A percentile compares a stretch with the other conserved stretches of the same genome.
phyloP scores from a whole-genome alignment of 257 asterid genomes.

The Solanum ossicruentum region DNA sequence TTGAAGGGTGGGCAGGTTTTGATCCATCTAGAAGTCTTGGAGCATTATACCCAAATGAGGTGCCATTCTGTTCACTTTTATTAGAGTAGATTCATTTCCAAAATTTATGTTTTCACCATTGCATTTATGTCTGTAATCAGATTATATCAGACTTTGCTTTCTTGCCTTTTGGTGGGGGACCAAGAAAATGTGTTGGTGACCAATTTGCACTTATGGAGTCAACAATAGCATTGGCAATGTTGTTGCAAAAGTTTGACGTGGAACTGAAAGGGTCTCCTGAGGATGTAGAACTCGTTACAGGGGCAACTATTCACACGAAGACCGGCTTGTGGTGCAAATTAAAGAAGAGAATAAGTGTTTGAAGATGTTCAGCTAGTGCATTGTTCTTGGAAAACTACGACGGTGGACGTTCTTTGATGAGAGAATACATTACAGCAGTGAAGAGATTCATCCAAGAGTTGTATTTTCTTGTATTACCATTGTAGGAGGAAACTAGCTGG shows the following conservation, averaged over 20 bases:
- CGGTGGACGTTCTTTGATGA: not conserved
- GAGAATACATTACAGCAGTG: not conserved
- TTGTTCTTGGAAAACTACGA: not conserved
- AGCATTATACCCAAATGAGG: conserved; percentile 96
- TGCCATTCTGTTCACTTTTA: conserved; percentile 1
- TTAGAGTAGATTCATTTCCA: not conserved
- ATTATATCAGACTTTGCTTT: conserved; percentile 74
- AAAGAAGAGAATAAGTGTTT: conserved; percentile 30
- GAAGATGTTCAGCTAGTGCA: not conserved
- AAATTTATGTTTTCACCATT: not conserved
- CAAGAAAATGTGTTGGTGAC: conserved; percentile 96
- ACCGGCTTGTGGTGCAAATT: conserved; percentile 83
- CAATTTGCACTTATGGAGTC: conserved; percentile 97
- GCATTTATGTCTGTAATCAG: conserved; percentile 19
- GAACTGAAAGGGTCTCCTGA: conserved; percentile 53
- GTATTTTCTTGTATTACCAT: not conserved
- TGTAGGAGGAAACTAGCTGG: not conserved
- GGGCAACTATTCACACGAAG: conserved; percentile 94
- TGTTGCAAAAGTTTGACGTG: conserved; percentile 57
- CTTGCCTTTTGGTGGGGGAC: conserved; percentile 98
- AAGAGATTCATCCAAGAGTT: not conserved
- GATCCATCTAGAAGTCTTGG: conserved; percentile 95
- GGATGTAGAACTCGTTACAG: conserved; percentile 74
- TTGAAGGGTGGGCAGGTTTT: conserved; percentile 93
- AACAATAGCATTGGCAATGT: conserved; percentile 70